These are phyloP conservation scores for Osmanthus fragrans DNA, from an alignment of 257 asterid genomes.

Conservation along the genomic window DNA sequence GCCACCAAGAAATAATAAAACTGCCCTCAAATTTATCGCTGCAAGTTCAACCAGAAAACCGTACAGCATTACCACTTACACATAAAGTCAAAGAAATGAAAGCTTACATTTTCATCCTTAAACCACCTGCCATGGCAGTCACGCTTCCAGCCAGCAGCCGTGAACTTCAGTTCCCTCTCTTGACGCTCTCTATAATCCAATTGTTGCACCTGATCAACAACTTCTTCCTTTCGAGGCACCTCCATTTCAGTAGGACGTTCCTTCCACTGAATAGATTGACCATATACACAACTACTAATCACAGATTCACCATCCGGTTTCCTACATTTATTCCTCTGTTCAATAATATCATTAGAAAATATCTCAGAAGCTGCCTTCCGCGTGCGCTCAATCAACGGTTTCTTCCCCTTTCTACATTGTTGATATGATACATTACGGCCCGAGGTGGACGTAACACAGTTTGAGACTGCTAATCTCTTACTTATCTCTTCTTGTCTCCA, in stretches of 20 bases:
- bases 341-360: slow-evolving; percentile 22
- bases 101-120: slow-evolving; percentile 78
- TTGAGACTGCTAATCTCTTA: slow-evolving; percentile 55
- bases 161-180: slow-evolving; percentile 73
- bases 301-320: slow-evolving; percentile 25
- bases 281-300: slow-evolving; percentile 12
- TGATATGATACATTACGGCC: slow-evolving; percentile 12
- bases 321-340: background rate
- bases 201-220: slow-evolving; percentile 25
- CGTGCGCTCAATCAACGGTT: slow-evolving; percentile 48
- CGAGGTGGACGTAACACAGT: slow-evolving; percentile 26
- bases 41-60: background rate
- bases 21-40: background rate
- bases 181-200: slow-evolving; percentile 33
- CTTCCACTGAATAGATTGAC: slow-evolving; percentile 17
- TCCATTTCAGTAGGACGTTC: slow-evolving; percentile 27
- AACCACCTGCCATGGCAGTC: slow-evolving; percentile 75
- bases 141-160: slow-evolving; percentile 80
- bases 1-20: background rate
- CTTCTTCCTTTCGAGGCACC: slow-evolving; percentile 19
- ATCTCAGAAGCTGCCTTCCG: slow-evolving; percentile 53
- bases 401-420: slow-evolving; percentile 22
- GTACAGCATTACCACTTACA: background rate
- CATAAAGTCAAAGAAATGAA: background rate
- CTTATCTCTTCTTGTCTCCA: slow-evolving; percentile 40